Evolutionary conservation across 331 rosid genomes (phyloP).

Genomic region (Saraca asoca): DNA sequence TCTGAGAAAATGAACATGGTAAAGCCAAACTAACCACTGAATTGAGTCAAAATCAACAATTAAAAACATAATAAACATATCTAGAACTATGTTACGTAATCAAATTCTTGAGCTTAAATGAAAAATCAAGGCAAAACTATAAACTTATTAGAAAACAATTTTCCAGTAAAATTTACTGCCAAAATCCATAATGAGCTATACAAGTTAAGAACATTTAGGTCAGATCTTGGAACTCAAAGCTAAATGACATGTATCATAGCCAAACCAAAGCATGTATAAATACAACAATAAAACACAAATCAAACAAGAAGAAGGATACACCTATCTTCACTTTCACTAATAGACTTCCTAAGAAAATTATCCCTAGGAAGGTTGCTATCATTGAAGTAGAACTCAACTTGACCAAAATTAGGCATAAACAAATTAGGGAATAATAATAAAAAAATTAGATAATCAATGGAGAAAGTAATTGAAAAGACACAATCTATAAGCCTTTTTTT

Average conservation of each 20-base stretch:
- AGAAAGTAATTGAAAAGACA: not conserved
- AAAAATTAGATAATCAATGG: not conserved
- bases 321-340: constrained; percentile 71
- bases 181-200: not conserved
- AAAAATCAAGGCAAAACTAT: too few relatives aligned
- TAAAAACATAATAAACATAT: not conserved
- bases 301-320: constrained; percentile 61
- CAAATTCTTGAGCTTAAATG: too few relatives aligned
- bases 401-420: not conserved
- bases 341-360: constrained; percentile 56
- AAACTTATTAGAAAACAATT: too few relatives aligned
- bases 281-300: not conserved
- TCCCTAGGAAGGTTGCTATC: constrained; percentile 92
- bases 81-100: not conserved
- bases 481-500: too few relatives aligned
- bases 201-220: not conserved
- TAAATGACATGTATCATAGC: not conserved
- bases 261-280: not conserved
- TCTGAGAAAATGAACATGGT: constrained; percentile 78
- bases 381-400: constrained; percentile 94
- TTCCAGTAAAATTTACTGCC: too few relatives aligned
- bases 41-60: constrained; percentile 51
- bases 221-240: not conserved
- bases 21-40: constrained; percentile 77
- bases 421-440: not conserved